Evolutionary conservation across 305 asterid genomes (phyloP).

Genomic region (Fraxinus platypoda): DNA sequence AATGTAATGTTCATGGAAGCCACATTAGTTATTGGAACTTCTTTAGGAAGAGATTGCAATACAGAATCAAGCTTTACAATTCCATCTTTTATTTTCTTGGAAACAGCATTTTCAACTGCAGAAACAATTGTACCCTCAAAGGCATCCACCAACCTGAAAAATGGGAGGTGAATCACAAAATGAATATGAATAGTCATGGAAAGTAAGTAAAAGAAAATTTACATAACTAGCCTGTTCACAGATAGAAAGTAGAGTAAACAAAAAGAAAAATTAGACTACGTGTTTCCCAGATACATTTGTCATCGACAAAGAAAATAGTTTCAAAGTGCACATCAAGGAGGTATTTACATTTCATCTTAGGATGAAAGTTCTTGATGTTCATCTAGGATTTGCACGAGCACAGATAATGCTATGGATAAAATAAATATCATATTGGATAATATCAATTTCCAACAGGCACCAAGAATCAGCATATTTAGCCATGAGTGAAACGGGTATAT

Average conservation of each 20-base stretch:
- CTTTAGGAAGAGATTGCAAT: conserved; percentile 78
- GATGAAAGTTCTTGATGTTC: neutral
- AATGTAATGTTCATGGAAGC: conserved; percentile 66
- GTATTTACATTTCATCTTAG: neutral
- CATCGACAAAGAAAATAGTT: neutral
- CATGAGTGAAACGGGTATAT: neutral
- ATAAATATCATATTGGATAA: neutral
- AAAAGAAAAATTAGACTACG: neutral
- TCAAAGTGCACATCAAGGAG: neutral
- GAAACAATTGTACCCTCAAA: conserved; percentile 58
- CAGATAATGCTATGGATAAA: neutral
- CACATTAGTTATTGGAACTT: conserved; percentile 52
- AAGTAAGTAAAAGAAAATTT: neutral
- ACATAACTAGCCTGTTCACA: neutral
- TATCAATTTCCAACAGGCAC: neutral
- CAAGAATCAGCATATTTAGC: neutral
- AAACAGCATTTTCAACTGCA: conserved; percentile 70
- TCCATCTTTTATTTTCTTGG: conserved; percentile 57
- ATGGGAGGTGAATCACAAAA: conserved; percentile 4
- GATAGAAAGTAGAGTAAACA: neutral
- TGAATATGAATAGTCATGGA: neutral
- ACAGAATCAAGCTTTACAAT: conserved; percentile 51
- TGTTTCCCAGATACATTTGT: neutral
- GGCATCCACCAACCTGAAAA: conserved; percentile 74
- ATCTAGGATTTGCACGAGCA: neutral